Conservation (phyloP, 208 protist genomes). For the Leishmania gerbilli region DNA sequence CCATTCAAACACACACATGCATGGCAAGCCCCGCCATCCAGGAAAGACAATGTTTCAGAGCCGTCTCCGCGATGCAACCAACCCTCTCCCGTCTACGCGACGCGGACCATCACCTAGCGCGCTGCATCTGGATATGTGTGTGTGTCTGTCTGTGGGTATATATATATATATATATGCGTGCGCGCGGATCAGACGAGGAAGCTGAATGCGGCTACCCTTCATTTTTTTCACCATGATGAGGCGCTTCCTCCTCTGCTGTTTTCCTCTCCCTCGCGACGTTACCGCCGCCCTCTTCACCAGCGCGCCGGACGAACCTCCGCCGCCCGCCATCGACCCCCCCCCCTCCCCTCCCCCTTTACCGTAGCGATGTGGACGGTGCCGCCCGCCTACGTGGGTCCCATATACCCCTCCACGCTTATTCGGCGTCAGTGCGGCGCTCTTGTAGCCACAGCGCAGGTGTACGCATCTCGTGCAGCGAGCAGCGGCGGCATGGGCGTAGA, state of each 20-base stretch:
- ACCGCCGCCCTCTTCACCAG: not conserved
- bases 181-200: too few species aligned
- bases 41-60: not conserved
- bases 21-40: too few species aligned
- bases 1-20: too few species aligned
- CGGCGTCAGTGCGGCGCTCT: not conserved
- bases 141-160: not conserved
- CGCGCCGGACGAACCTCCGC: not conserved
- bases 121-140: not conserved
- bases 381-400: not conserved
- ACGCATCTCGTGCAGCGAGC: not conserved
- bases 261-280: not conserved
- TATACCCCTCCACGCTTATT: not conserved
- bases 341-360: too few species aligned
- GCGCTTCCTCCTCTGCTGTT: not conserved
- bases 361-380: not conserved
- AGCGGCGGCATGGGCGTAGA: not conserved
- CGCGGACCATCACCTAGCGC: not conserved
- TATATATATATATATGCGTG: not conserved
- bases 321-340: not conserved
- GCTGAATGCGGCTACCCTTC: too few species aligned
- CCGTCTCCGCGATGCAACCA: not conserved
- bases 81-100: not conserved
- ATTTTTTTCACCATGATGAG: too few species aligned
- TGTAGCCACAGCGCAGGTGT: not conserved